Conservation (phyloP, 345 rosid species). For the Boechera divaricarpa region DNA sequence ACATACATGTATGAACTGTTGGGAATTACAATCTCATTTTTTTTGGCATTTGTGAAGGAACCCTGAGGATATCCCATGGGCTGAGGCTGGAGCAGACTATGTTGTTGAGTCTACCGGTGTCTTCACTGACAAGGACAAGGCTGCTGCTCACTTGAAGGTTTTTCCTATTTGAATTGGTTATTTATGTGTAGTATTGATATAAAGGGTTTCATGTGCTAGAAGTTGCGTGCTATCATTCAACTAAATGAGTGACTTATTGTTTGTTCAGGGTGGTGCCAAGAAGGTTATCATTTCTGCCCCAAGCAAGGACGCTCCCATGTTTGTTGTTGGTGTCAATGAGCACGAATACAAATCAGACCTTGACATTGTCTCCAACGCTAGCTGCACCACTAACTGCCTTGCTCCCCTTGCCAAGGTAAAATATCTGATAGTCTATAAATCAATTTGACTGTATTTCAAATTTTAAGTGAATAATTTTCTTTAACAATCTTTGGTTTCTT, state of each 20-base stretch:
- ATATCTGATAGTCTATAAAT: not conserved
- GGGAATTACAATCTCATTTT: not conserved
- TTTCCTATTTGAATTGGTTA: not conserved
- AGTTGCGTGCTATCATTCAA: not conserved
- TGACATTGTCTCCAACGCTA: constrained; percentile 84
- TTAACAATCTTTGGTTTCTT: not conserved
- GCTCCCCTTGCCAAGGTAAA: constrained; percentile 93
- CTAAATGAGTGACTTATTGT: constrained; percentile 15
- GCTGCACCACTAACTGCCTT: constrained; percentile 98
- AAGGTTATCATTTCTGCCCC: constrained; percentile 93
- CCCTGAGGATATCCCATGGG: constrained; percentile 98
- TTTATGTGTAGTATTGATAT: not conserved
- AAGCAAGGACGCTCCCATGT: constrained; percentile 97
- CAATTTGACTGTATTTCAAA: not conserved
- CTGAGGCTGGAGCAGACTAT: constrained; percentile 69
- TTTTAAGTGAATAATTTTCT: not conserved
- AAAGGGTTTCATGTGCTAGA: not conserved
- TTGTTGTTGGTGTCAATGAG: constrained; percentile 93
- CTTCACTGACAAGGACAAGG: constrained; percentile 96
- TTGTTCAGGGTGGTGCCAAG: constrained; percentile 89
- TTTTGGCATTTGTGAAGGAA: constrained; percentile 53
- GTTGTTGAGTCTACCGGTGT: constrained; percentile 92
- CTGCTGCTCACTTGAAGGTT: constrained; percentile 97
- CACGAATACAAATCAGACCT: constrained; percentile 83
- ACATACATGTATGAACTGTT: not conserved